Percentiles rank a stretch among this genome's conserved stretches.
These are phyloP conservation scores for Vitis riparia DNA, from an alignment of 164 flowering plant genomes.

Conservation along the genomic window DNA sequence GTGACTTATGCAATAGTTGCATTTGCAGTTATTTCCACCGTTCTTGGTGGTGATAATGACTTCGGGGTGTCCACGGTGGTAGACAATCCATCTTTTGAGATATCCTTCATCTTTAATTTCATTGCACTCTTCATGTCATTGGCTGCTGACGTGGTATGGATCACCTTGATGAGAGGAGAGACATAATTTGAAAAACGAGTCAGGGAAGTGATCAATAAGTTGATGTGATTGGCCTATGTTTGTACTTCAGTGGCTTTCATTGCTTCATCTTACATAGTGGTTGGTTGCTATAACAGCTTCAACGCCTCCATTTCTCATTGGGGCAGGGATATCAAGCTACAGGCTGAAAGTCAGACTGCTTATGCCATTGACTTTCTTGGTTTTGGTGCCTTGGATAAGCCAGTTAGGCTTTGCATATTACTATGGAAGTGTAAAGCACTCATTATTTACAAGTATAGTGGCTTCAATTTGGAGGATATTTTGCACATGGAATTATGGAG, in stretches of 20 bases:
- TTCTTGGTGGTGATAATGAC: constrained; percentile 63
- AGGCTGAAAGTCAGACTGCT: too few relatives aligned
- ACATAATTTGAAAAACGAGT: constrained; percentile 65
- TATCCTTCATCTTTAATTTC: constrained; percentile 70
- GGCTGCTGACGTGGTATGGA: constrained; percentile 81
- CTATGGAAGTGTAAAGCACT: too few relatives aligned
- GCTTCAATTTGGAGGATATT: too few relatives aligned
- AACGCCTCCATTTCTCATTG: too few relatives aligned
- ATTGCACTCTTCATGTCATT: constrained; percentile 73
- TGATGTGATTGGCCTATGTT: constrained; percentile 87
- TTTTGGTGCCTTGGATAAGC: too few relatives aligned
- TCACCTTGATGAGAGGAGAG: constrained; percentile 76
- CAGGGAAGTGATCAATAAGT: constrained; percentile 68
- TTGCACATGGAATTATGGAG: too few relatives aligned
- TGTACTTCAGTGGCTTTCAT: constrained; percentile 70
- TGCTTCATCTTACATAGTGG: constrained; percentile 70
- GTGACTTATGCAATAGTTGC: constrained; percentile 80
- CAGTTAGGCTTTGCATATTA: too few relatives aligned
- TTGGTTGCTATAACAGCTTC: constrained; percentile 36
- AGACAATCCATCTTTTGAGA: constrained; percentile 45
- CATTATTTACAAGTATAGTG: too few relatives aligned
- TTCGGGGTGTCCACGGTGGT: constrained; percentile 53
- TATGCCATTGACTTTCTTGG: too few relatives aligned
- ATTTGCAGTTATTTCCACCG: constrained; percentile 73
- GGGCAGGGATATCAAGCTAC: too few relatives aligned